A percentile compares a stretch with the other conserved stretches of the same genome.
Evolutionary conservation across 2,329 filamentous ascomycete species (phyloP).

Genomic region (Plectosphaerella cucumerina): DNA sequence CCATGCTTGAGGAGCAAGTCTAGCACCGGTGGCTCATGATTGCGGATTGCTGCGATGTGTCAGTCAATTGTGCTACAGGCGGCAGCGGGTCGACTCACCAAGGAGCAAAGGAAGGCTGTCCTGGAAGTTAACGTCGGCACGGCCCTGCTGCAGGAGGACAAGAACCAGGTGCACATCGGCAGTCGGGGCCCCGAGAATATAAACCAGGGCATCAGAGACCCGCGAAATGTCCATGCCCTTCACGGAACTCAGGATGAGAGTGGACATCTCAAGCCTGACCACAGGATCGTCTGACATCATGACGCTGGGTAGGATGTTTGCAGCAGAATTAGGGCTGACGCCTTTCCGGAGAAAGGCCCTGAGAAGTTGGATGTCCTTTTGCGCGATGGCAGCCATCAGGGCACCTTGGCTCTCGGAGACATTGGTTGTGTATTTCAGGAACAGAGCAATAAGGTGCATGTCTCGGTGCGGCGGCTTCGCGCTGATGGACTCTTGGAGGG

Average conservation of each 20-base stretch:
- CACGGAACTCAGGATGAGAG: constrained; percentile 40
- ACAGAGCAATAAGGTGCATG: constrained; percentile 44
- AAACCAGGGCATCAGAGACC: constrained; percentile 37
- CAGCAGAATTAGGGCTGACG: constrained; percentile 41
- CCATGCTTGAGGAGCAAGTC: constrained; percentile 42
- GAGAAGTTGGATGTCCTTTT: constrained; percentile 42
- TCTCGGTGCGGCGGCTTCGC: constrained; percentile 44
- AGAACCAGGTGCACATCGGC: constrained; percentile 46
- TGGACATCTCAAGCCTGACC: constrained; percentile 41
- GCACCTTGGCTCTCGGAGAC: constrained; percentile 50
- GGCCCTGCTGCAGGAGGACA: constrained; percentile 45
- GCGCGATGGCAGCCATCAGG: constrained; percentile 41
- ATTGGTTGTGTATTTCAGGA: constrained; percentile 48
- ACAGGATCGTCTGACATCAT: constrained; percentile 39
- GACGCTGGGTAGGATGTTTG: constrained; percentile 42
- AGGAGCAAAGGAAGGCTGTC: constrained; percentile 36
- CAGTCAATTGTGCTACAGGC: not conserved
- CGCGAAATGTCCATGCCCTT: constrained; percentile 36
- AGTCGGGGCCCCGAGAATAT: constrained; percentile 36
- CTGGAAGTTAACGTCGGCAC: constrained; percentile 48
- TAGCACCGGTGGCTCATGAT: constrained; percentile 43
- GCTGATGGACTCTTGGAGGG: constrained; percentile 48
- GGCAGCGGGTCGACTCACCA: constrained; percentile 18
- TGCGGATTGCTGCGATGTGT: constrained; percentile 29
- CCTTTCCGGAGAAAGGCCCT: constrained; percentile 38